phyloP scores from a whole-genome alignment of 495 filamentous ascomycete genomes.

The Neohortaea acidophila region DNA sequence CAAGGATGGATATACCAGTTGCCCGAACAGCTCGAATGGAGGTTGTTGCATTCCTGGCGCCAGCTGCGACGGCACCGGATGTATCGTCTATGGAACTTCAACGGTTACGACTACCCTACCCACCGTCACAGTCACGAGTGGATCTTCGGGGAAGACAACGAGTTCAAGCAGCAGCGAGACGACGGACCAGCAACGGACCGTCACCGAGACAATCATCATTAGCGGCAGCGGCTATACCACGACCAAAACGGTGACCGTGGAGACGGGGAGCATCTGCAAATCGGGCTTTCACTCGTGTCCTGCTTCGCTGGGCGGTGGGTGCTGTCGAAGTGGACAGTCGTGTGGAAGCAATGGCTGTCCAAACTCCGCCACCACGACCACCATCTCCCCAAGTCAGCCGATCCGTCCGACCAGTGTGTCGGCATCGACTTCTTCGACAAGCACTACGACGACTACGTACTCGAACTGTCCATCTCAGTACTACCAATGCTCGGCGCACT shows the following conservation, averaged over 20 bases:
- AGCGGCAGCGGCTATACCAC: conserved; percentile 12
- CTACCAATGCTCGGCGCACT: conserved; percentile 53
- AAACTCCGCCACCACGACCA: no score
- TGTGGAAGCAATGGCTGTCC: conserved; percentile 19
- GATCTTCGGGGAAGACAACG: background rate
- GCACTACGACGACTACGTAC: no score
- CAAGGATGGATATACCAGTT: conserved; percentile 44
- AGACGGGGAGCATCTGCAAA: conserved; percentile 32
- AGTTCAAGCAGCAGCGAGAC: background rate
- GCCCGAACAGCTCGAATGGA: conserved; percentile 53
- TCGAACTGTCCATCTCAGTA: conserved; percentile 53
- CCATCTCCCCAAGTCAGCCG: conserved; percentile 26
- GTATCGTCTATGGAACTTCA: conserved; percentile 36
- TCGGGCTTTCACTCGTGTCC: conserved; percentile 40
- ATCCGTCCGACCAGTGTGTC: conserved; percentile 42
- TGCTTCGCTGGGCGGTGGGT: conserved; percentile 25
- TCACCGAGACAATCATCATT: conserved; percentile 4
- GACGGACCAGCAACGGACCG: no score
- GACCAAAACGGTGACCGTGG: conserved; percentile 33
- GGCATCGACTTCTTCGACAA: no score
- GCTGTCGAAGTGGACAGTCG: conserved; percentile 26
- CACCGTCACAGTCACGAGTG: conserved; percentile 8
- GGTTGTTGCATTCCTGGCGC: conserved; percentile 81
- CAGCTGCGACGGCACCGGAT: conserved; percentile 63
- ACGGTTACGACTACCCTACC: conserved; percentile 16